Conservation (phyloP, 2,329 filamentous ascomycete genomes). For the Aspergillus pseudoglaucus region DNA sequence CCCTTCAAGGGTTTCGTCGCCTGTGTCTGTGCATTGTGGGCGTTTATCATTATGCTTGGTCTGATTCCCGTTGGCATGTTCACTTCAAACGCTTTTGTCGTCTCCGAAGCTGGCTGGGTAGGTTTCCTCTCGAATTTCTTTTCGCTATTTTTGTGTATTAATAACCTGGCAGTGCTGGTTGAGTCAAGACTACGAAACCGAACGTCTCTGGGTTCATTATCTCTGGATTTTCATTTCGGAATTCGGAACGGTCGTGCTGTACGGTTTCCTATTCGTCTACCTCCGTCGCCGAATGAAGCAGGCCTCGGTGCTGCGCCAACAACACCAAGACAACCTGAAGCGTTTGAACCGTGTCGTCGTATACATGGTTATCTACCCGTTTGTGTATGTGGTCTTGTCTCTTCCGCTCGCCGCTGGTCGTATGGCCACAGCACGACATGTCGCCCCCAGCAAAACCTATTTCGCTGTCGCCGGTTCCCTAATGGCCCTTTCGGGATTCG, state of each 20-base stretch:
- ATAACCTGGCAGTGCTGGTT: conserved; percentile 44
- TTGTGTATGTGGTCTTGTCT: conserved; percentile 54
- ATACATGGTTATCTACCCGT: conserved; percentile 41
- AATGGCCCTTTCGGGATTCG: conserved; percentile 51
- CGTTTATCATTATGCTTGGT: conserved; percentile 41
- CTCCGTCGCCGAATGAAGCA: conserved; percentile 39
- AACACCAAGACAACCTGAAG: conserved; percentile 27
- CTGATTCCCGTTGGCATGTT: conserved; percentile 41
- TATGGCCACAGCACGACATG: conserved; percentile 31
- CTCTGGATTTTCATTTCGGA: conserved; percentile 50
- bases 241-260: conserved; percentile 46
- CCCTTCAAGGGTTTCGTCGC: conserved; percentile 39
- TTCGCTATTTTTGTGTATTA: background rate
- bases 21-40: conserved; percentile 41
- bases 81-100: conserved; percentile 36
- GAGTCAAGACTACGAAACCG: conserved; percentile 34
- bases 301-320: conserved; percentile 24
- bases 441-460: conserved; percentile 33
- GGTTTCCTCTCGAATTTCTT: conserved; percentile 9
- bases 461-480: conserved; percentile 48
- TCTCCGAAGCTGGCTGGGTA: conserved; percentile 47
- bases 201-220: conserved; percentile 48
- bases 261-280: conserved; percentile 44
- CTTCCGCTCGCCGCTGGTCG: conserved; percentile 52
- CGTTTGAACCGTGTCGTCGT: conserved; percentile 35